Base-by-base conservation (phyloP, 2,329 filamentous ascomycete genomes). In the Colletotrichum somersetense region DNA sequence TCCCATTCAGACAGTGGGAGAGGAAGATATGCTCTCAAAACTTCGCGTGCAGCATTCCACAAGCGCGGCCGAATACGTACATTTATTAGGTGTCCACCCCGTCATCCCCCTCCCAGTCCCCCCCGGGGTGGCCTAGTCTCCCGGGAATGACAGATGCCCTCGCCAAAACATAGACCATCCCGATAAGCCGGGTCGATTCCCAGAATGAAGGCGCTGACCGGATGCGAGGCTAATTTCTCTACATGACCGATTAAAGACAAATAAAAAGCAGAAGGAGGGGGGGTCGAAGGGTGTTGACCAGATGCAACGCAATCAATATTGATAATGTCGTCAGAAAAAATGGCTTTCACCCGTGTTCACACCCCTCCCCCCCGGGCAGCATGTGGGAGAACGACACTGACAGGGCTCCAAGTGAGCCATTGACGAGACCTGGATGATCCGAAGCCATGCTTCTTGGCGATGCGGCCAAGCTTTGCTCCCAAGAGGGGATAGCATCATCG, bases 361-460 rank as follows among this genome's bases (percentile, higher is more conserved):
- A 33, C 40, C 33, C 52, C 20, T 46, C 40, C n/a, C 20, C 50
- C 58, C 64, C 26, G 35, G 69, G 69, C 58, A 46, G 65, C 69
- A 68, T 72, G 65, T 68, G 69, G 65, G 65, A 72, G 58, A 46
- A 46, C 58, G 63, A 59, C 65, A 72, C 48, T 46, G 33, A 58
- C 46, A 68, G 53, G 59, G 65, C 65, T 53, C 69, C 69, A 68
- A 71, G 50, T 46, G 65, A 52, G 33, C 33, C 35, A 65, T 72
- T 64, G 69, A 65, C 69, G 69, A 72, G 69, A 26, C 69, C 58
- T 69, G 65, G 65, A 64, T 66, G 69, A 69, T 72, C 69, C 65
- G 69, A 56, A 72, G 69, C 69, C 69, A 69, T 59, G 66, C 65
- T 69, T 35, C 69, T 72, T 72, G 69, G 69, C 69, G 66, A 72